Percentiles rank a stretch among this genome's conserved stretches.
Evolutionary conservation across 371 early-diverging fungal species (phyloP).

Genomic region (Mortierella polycephala): DNA sequence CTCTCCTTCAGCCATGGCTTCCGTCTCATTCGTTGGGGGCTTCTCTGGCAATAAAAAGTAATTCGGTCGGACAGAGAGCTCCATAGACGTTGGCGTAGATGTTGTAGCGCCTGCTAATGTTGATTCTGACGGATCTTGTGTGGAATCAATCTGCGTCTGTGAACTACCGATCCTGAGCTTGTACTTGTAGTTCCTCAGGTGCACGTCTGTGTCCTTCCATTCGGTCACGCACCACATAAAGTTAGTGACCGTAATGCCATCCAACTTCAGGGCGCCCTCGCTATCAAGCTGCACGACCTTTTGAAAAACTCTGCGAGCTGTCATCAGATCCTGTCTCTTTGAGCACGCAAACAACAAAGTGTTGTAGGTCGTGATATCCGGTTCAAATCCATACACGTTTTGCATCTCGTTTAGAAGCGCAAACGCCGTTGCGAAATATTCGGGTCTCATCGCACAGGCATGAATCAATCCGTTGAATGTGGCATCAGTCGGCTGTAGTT

Average conservation of each 20-base stretch:
- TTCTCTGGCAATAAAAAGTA: slow-evolving; percentile 49
- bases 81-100: slow-evolving; percentile 3
- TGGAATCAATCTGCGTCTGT: slow-evolving; percentile 11
- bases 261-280: slow-evolving; percentile 59
- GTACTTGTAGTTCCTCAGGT: slow-evolving; percentile 38
- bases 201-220: slow-evolving; percentile 56
- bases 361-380: slow-evolving; percentile 83
- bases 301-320: slow-evolving; percentile 71
- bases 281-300: slow-evolving; percentile 62
- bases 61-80: slow-evolving; percentile 26
- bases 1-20: slow-evolving; percentile 59
- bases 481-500: slow-evolving; percentile 77
- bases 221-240: slow-evolving; percentile 75
- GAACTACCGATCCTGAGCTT: background rate
- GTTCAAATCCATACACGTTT: slow-evolving; percentile 78
- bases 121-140: too few species aligned
- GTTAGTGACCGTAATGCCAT: slow-evolving; percentile 70
- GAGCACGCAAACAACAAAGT: slow-evolving; percentile 82
- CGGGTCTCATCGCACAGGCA: slow-evolving; percentile 83
- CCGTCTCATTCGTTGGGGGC: slow-evolving; percentile 56
- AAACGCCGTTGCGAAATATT: slow-evolving; percentile 81
- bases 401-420: slow-evolving; percentile 86
- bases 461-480: slow-evolving; percentile 89
- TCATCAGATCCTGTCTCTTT: slow-evolving; percentile 67
- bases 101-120: background rate